Conservation (phyloP, 441 rosid genomes). For the Codiaeum variegatum region DNA sequence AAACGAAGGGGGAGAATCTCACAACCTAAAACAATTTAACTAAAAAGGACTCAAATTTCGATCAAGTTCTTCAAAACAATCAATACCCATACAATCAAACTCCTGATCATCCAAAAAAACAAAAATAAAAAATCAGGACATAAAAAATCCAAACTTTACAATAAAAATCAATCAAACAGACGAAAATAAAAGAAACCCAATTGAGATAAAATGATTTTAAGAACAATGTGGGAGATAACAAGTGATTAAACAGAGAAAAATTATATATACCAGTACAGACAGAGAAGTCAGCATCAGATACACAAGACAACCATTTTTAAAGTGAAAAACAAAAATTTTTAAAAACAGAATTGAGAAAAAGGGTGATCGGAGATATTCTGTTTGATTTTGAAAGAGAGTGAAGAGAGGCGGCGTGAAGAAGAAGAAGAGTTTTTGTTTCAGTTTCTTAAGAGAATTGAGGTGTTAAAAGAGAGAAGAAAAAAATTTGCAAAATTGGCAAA, state of each 20-base stretch:
- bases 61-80: slow-evolving; percentile 10
- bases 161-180: slow-evolving; percentile 15
- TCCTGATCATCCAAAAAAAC: slow-evolving; percentile 28
- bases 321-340: slow-evolving; percentile 18
- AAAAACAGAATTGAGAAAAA: slow-evolving; percentile 5
- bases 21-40: slow-evolving; percentile 18
- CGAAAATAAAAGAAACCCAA: slow-evolving; percentile 33
- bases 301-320: slow-evolving; percentile 19
- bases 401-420: slow-evolving; percentile 73
- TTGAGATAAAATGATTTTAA: slow-evolving; percentile 28
- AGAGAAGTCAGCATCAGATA: slow-evolving; percentile 26
- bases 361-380: slow-evolving; percentile 10
- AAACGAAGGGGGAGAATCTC: too few relatives aligned
- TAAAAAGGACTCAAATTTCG: slow-evolving; percentile 15
- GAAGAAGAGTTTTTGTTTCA: slow-evolving; percentile 37
- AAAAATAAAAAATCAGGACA: not conserved
- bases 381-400: slow-evolving; percentile 26
- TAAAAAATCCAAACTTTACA: slow-evolving; percentile 27
- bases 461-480: not conserved
- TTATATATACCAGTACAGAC: slow-evolving; percentile 32
- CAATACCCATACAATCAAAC: slow-evolving; percentile 29
- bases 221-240: slow-evolving; percentile 29
- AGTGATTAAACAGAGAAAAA: slow-evolving; percentile 7
- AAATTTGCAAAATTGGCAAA: not conserved
- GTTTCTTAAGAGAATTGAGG: not conserved